Evolutionary conservation across 1,284 basidiomycete genomes (phyloP), one percentile per base, ranked within the genome.

Genomic region (Apiotrichum akiyoshidainum): DNA sequence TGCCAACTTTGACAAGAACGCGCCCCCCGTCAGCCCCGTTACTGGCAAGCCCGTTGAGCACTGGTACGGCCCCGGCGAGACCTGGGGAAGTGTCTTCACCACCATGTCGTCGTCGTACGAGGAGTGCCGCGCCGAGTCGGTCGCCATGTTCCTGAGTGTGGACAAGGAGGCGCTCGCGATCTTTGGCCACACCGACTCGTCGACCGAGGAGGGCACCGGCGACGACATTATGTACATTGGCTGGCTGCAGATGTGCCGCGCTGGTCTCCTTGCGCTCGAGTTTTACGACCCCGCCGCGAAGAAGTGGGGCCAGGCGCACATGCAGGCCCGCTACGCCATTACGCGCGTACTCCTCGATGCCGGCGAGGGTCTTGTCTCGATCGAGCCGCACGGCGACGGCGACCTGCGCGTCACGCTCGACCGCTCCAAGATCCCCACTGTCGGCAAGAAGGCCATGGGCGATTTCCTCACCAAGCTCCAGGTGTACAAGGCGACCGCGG

Each of bases 301-400:
- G 74, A 90, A 90, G 75, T 90, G 92, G 68, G 88, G 90, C 19
- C 90, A 92, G 71, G 90, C 90, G n/a, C 90, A 92, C 71, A 92
- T 92, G 90, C 89, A 64, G 53, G 63, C 63, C n/a, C 63, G 63
- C 17, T 54, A 64, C 48, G 63, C 59, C 12, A 61, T 64, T 45
- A 42, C 52, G 10, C 57, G 54, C 41, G 57, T 58, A 10, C 51
- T 64, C 35, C 59, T 61, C 35, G 58, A 60, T 1, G 55, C 61
- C 2, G 57, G 57, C n/a, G 37, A 61, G 46, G 61, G 48, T 11
- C 42, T 63, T 3, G 61, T 54, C 9, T 45, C 35, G 22, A 54
- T 63, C 50, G 53, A 50, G 22, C 31, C 42, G 16, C 47, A 45
- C 11, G 55, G 58, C 42, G 55, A 59, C 52, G 51, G 57, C 61